A percentile compares a stretch with the other conserved stretches of the same genome.
Conservation (phyloP, 352 stramenopile genomes). For the Globisporangium yorkense region DNA sequence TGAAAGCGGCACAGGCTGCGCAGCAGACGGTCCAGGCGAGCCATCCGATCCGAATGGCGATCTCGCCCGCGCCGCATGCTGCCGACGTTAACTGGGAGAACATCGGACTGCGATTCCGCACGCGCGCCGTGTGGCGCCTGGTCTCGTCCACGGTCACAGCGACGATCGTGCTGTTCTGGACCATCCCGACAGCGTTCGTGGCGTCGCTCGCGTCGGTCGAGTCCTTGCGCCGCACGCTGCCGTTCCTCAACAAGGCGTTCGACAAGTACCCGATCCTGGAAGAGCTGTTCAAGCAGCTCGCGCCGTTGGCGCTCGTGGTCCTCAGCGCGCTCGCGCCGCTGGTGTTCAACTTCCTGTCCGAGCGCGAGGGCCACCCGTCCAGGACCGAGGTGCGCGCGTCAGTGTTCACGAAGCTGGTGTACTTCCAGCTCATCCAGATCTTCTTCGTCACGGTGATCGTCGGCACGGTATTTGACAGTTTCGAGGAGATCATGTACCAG, state of each 20-base stretch:
- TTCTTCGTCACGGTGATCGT: conserved; percentile 80
- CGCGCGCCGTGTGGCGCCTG: conserved; percentile 39
- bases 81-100: conserved; percentile 79
- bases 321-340: conserved; percentile 56
- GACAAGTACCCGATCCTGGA: conserved; percentile 54
- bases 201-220: conserved; percentile 66
- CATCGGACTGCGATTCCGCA: conserved; percentile 49
- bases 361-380: conserved; percentile 61
- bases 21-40: conserved; percentile 65
- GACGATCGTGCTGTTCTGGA: conserved; percentile 77
- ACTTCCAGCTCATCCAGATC: conserved; percentile 80
- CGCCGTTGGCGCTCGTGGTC: conserved; percentile 50
- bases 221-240: conserved; percentile 48
- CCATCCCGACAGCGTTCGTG: conserved; percentile 74
- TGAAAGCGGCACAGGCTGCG: conserved; percentile 62
- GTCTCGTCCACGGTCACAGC: conserved; percentile 50
- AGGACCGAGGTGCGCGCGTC: conserved; percentile 57
- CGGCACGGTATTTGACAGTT: conserved; percentile 66
- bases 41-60: conserved; percentile 44
- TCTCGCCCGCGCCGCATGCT: conserved; percentile 44
- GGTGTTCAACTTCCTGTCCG: conserved; percentile 60
- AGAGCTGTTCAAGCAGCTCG: conserved; percentile 65
- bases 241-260: conserved; percentile 60
- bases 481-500: conserved; percentile 68
- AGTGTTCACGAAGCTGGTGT: conserved; percentile 71